Evolutionary conservation across 2,329 filamentous ascomycete species (phyloP), one percentile per base, ranked within the genome.

Genomic region (Neurospora sp.): DNA sequence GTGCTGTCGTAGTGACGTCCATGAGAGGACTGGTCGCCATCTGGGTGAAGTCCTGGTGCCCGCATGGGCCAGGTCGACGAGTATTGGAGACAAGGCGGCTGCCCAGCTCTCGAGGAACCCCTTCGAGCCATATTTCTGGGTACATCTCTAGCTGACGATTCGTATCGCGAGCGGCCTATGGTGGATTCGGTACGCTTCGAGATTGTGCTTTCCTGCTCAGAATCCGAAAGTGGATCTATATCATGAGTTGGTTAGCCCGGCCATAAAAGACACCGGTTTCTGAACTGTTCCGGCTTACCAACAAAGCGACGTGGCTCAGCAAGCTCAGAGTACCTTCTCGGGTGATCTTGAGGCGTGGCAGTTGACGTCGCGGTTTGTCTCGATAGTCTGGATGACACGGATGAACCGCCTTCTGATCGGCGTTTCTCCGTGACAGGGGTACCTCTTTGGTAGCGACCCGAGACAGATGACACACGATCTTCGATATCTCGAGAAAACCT

Each of bases 61-160:
- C 38, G 37, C 52, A 39, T 43, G 68, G 74, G 74, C 74, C 74
- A 74, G 1, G 74, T 74, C 5, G 74, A 75, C 1, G 74, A 74
- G 52, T 72, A 75, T 28, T 69, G 62, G 8, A 62, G 52, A 33
- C 28, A 36, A 36, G 52, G 52, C 28, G 11, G 46, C 23, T 62
- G 52, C 6, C 52, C 52, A 62, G 28, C 52, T 62, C 28, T 33
- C 15, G 52, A 33, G 6, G 52, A 62, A 8, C 52, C 52, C 28
- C 52, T 62, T 36, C 52, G 52, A 17, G 52, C 52, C 52, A 62
- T 62, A 62, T 28, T 36, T 62, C 28, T 4, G 28, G 52, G 52
- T 36, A 62, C 52, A 33, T 62, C 52, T 62, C 52, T 62, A 6
- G 52, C 52, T n/a, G 52, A 62, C 12, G 52, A 62, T 62, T 62